Conservation (phyloP, 2,329 filamentous ascomycete genomes). For the Botryotinia calthae region DNA sequence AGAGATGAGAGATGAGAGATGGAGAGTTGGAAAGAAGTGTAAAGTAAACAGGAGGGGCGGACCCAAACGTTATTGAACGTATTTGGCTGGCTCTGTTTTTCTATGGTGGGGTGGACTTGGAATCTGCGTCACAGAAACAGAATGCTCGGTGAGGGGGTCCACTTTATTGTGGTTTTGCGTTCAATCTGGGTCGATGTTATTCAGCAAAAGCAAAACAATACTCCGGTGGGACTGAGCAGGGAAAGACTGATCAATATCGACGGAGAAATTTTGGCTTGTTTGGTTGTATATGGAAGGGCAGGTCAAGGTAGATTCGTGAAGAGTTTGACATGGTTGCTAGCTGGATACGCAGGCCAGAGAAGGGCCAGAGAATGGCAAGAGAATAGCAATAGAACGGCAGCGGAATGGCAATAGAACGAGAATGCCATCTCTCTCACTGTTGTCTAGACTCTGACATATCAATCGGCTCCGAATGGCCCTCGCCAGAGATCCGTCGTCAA, state of each 20-base stretch:
- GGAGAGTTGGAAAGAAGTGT: slow-evolving; percentile 9
- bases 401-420: too few relatives aligned
- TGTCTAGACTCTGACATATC: not conserved
- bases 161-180: slow-evolving; percentile 7
- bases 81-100: slow-evolving; percentile 1
- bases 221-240: not conserved
- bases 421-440: not conserved
- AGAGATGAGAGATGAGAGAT: slow-evolving; percentile 1
- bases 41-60: slow-evolving; percentile 14
- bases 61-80: not conserved
- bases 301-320: not conserved
- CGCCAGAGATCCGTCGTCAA: not conserved
- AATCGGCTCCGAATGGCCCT: not conserved
- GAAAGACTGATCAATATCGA: not conserved
- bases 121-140: slow-evolving; percentile 11
- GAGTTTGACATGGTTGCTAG: not conserved
- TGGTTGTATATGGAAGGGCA: too few relatives aligned
- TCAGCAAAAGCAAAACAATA: not conserved
- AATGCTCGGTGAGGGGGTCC: slow-evolving; percentile 11
- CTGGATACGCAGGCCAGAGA: too few relatives aligned
- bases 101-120: slow-evolving; percentile 13
- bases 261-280: not conserved
- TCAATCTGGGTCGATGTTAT: not conserved
- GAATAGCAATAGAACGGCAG: too few relatives aligned
- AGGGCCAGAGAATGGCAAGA: not conserved